These are phyloP conservation scores for Endotrypanum monterogeii DNA, from an alignment of 208 protist genomes.

Conservation along the genomic window DNA sequence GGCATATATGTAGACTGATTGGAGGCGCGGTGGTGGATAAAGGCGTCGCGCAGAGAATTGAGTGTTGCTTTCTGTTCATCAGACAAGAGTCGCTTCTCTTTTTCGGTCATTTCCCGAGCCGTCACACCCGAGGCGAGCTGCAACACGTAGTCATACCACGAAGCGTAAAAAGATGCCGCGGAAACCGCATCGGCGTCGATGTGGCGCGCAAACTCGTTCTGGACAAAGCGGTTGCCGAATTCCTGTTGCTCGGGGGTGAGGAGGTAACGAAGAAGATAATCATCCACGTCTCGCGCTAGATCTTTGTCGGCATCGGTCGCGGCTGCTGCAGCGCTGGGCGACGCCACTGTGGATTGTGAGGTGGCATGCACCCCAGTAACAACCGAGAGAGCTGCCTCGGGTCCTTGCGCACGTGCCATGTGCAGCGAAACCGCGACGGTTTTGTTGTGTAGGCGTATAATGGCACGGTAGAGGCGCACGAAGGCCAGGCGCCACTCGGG, in stretches of 20 bases:
- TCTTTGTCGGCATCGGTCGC: background rate
- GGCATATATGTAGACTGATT: conserved; percentile 40
- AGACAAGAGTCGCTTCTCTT: conserved; percentile 69
- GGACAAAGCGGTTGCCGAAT: conserved; percentile 88
- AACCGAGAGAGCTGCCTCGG: conserved; percentile 33
- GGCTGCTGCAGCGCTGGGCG: background rate
- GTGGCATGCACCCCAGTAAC: conserved; percentile 30
- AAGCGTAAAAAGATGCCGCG: conserved; percentile 76
- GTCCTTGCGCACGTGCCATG: conserved; percentile 24
- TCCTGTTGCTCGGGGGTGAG: conserved; percentile 73
- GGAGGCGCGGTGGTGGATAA: conserved; percentile 36
- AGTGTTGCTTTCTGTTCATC: conserved; percentile 82
- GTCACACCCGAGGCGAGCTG: conserved; percentile 78
- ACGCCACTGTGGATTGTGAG: background rate
- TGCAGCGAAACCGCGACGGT: conserved; percentile 60
- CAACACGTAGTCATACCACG: conserved; percentile 87
- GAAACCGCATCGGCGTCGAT: conserved; percentile 65
- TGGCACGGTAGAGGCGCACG: conserved; percentile 73
- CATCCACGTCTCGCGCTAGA: conserved; percentile 18
- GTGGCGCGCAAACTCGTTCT: conserved; percentile 77
- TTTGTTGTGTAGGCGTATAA: conserved; percentile 82
- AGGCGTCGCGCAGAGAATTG: conserved; percentile 54
- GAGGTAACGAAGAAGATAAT: conserved; percentile 55
- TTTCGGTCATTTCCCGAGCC: conserved; percentile 66
- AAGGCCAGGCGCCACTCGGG: conserved; percentile 65